Conservation (phyloP, 129 eudicot genomes). For the Lactuca sativa region DNA sequence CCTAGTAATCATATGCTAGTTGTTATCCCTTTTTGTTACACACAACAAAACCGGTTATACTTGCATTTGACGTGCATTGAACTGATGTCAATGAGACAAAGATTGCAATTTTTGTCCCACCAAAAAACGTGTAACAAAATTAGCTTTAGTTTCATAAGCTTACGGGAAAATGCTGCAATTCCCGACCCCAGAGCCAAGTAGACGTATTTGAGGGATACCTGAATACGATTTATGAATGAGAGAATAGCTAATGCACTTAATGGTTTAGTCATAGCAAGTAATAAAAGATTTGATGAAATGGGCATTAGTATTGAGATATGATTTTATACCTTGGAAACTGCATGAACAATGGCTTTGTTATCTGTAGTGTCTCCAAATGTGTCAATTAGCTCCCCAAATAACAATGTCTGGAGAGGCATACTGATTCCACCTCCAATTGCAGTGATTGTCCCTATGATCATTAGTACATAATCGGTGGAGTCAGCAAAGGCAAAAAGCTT, state of each 20-base stretch:
- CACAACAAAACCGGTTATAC: not conserved
- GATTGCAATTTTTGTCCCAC: not conserved
- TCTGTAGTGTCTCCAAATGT: conserved; percentile 49
- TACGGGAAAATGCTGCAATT: conserved; percentile 59
- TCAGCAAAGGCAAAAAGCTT: conserved; percentile 79
- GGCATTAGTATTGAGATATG: not conserved
- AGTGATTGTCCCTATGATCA: conserved; percentile 63
- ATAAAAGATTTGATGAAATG: not conserved
- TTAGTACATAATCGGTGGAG: conserved; percentile 47
- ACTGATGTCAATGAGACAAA: not conserved
- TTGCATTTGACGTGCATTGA: not conserved
- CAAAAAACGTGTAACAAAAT: not conserved
- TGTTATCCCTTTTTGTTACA: not conserved
- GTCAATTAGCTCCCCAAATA: conserved; percentile 61
- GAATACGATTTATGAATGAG: not conserved
- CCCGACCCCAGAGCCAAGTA: conserved; percentile 74
- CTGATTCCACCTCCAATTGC: conserved; percentile 65
- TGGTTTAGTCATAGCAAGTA: not conserved
- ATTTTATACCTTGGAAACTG: conserved; percentile 50
- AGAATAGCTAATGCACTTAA: not conserved
- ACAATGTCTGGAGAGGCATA: conserved; percentile 58
- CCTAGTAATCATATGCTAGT: not conserved
- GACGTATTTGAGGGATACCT: conserved; percentile 69
- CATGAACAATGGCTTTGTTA: conserved; percentile 31
- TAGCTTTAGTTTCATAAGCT: conserved; percentile 21